Percentiles rank a stretch among this genome's conserved stretches.
These are phyloP conservation scores for Inga oerstediana DNA, from an alignment of 306 rosid species.

Conservation along the genomic window DNA sequence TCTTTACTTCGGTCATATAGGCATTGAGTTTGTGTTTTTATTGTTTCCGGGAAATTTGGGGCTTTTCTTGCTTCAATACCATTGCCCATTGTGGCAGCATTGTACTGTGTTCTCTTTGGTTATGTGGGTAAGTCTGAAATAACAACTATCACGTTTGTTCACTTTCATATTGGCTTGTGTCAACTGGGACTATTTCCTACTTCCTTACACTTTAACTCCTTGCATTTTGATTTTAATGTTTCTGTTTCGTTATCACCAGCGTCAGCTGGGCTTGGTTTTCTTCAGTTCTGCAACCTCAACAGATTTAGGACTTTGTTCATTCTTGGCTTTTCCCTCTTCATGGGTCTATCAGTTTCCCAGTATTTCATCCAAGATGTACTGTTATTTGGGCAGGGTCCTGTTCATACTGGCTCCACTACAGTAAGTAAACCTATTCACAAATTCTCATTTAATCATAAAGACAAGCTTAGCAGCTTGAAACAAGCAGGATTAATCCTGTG, in stretches of 20 bases:
- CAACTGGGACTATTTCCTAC: neutral
- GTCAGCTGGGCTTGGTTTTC: conserved; percentile 69
- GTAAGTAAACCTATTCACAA: conserved; percentile 43
- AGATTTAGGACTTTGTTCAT: conserved; percentile 76
- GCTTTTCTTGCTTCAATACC: conserved; percentile 94
- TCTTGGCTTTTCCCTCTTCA: conserved; percentile 78
- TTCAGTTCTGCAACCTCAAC: conserved; percentile 88
- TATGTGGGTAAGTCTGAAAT: conserved; percentile 67
- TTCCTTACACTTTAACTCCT: neutral
- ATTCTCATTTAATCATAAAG: neutral
- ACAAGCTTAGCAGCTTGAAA: neutral
- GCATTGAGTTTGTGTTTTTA: conserved; percentile 22
- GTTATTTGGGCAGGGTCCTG: conserved; percentile 64
- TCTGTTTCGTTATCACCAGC: conserved; percentile 48
- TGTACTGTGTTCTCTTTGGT: conserved; percentile 83
- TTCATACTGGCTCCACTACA: conserved; percentile 58
- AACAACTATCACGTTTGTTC: neutral
- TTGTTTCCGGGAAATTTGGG: conserved; percentile 77
- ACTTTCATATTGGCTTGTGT: neutral
- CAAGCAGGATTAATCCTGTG: neutral
- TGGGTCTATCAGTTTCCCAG: conserved; percentile 81
- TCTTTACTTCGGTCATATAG: too few species aligned
- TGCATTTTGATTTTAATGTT: neutral
- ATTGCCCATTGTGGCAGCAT: conserved; percentile 73
- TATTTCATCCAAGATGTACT: conserved; percentile 59